These are phyloP conservation scores for Rhododendron mucronatum DNA, from an alignment of 148 eudicot species.

Conservation along the genomic window DNA sequence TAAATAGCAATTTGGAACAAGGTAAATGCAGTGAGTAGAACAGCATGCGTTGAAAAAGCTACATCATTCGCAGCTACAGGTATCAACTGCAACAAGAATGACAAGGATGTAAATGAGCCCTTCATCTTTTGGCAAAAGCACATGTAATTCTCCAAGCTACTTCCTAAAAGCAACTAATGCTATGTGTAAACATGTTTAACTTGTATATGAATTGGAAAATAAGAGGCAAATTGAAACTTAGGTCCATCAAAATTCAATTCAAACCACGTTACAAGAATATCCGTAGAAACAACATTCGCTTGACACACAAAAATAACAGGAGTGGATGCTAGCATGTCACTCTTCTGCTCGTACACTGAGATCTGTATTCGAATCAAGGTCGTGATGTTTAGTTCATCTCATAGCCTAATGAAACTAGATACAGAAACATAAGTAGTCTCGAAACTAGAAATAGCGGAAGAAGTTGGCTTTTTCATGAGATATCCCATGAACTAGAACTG, in stretches of 20 bases:
- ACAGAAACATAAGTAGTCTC: neutral
- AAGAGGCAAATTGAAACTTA: neutral
- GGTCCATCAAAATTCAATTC: neutral
- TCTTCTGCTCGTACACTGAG: neutral
- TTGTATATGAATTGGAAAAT: neutral
- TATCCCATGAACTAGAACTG: neutral
- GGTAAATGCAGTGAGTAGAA: conserved; percentile 62
- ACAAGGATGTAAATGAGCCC: neutral
- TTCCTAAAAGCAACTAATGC: neutral
- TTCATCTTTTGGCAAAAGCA: neutral
- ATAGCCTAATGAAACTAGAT: neutral
- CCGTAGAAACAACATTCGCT: neutral
- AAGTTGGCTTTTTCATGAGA: neutral
- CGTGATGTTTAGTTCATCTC: neutral
- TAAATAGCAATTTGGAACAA: conserved; percentile 71
- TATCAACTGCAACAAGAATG: conserved; percentile 54
- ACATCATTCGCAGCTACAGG: conserved; percentile 86
- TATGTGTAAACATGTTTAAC: neutral
- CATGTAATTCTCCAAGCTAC: neutral
- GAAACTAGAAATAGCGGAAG: neutral
- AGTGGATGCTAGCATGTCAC: neutral
- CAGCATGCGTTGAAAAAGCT: conserved; percentile 71
- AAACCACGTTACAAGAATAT: neutral
- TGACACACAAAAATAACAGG: neutral
- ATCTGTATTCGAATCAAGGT: neutral